Evolutionary conservation across 768 basidiomycete species (phyloP), one percentile per base, ranked within the genome.

Genomic region (Tricholoma sp.): DNA sequence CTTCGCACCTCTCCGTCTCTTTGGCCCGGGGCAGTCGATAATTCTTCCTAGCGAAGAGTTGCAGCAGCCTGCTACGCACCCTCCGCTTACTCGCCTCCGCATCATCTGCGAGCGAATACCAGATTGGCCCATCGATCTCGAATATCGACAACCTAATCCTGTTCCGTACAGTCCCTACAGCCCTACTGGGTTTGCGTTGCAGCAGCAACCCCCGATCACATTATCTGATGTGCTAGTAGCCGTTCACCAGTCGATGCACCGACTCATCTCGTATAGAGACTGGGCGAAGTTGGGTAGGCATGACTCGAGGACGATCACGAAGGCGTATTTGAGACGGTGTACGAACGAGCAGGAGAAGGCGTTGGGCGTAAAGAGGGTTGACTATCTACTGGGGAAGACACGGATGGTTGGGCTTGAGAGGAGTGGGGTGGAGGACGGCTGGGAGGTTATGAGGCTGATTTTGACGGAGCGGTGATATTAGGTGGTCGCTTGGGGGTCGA

Each of bases 111-210:
- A 88, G 51, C 59, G 63, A 13, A 73, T 85, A 50, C 81, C 83
- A 0, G 62, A 77, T n/a, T 88, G 86, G 85, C 80, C 83, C 12
- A 74, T 88, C 52, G 76, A 80, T 56, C 66, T 89, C 50, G 70
- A 76, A 45, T 75, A 72, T 60, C 69, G 71, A 10, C 58, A 70
- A 6, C 50, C 57, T 42, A 32, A n/a, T 28, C 51, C 51, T 63
- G 44, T 54, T 59, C 48, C 57, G 57, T 65, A 60, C 56, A 66
- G 49, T 52, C 54, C 63, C 18, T 17, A 49, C 50, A 9, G 15
- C 6, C 47, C 13, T 41, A 17, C n/a, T 17, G 17, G 34, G 34
- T 34, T 6, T 13, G 12, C 1, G 20, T 24, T 39, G 1, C 42
- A 44, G 11, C 42, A 10, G 12, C n/a, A 13, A 17, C 74, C 74